These are phyloP conservation scores for Xylaria sp. DNA, from an alignment of 2,329 filamentous ascomycete genomes.

Conservation along the genomic window DNA sequence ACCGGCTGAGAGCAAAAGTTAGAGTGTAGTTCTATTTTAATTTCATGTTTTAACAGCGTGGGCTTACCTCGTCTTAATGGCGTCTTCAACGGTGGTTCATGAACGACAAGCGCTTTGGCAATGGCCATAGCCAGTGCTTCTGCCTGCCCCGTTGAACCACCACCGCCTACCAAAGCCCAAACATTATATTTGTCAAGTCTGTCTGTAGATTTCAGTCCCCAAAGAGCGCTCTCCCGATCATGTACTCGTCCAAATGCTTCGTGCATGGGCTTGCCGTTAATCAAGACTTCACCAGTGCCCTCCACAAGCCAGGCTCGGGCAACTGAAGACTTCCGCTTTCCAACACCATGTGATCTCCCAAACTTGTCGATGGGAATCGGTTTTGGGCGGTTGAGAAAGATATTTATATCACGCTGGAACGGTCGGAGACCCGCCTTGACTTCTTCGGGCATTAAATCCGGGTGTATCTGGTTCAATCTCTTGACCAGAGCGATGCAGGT, in stretches of 20 bases:
- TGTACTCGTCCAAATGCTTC: constrained; percentile 88
- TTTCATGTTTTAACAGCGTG: constrained; percentile 18
- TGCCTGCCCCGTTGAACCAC: constrained; percentile 93
- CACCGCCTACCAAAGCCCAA: constrained; percentile 85
- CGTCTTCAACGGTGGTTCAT: constrained; percentile 92
- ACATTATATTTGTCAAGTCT: constrained; percentile 97
- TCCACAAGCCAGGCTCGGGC: constrained; percentile 91
- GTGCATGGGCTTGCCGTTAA: constrained; percentile 89
- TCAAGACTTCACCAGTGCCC: constrained; percentile 86
- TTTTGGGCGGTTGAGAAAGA: constrained; percentile 71
- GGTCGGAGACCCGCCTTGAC: constrained; percentile 72
- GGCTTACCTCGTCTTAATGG: constrained; percentile 85
- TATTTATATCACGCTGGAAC: constrained; percentile 81
- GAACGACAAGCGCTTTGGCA: constrained; percentile 85
- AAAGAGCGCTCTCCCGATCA: constrained; percentile 93
- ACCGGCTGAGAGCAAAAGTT: constrained; percentile 74
- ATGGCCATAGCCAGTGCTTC: constrained; percentile 93
- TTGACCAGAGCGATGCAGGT: constrained; percentile 80
- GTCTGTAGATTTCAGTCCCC: constrained; percentile 85
- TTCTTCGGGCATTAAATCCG: constrained; percentile 76
- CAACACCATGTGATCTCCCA: constrained; percentile 82
- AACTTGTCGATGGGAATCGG: constrained; percentile 77
- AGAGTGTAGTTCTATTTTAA: constrained; percentile 50
- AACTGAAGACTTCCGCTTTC: constrained; percentile 86
- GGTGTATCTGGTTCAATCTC: constrained; percentile 86